Conservation (phyloP, 2,329 filamentous ascomycete species). For the Fonsecaea pedrosoi region DNA sequence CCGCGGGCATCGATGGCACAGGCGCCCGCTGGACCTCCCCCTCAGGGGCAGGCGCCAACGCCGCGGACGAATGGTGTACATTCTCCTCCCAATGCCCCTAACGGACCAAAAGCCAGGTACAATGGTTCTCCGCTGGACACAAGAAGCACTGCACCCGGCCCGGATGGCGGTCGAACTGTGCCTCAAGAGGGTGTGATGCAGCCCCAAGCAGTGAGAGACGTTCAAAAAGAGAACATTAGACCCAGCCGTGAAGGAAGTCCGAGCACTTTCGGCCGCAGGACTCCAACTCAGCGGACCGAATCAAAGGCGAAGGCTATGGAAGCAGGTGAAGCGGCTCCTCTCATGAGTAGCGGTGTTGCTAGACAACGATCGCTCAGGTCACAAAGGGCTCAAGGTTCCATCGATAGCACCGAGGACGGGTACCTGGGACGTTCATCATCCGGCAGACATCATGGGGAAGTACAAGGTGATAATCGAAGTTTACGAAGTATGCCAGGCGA, state of each 20-base stretch:
- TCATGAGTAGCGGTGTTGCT: conserved; percentile 50
- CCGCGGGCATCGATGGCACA: conserved; percentile 66
- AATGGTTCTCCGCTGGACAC: conserved; percentile 53
- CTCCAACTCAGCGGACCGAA: conserved; percentile 62
- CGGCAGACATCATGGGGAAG: conserved; percentile 41
- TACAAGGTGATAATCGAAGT: conserved; percentile 51
- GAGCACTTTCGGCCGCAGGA: conserved; percentile 66
- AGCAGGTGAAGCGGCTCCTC: conserved; percentile 53
- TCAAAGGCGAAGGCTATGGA: conserved; percentile 52
- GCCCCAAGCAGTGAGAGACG: conserved; percentile 33
- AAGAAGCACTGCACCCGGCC: conserved; percentile 33
- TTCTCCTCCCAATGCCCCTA: conserved; percentile 26
- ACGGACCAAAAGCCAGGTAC: conserved; percentile 42
- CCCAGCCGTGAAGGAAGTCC: conserved; percentile 56
- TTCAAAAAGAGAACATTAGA: conserved; percentile 36
- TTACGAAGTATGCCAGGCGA: conserved; percentile 49
- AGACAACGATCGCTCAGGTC: conserved; percentile 62
- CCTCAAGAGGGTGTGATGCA: conserved; percentile 31
- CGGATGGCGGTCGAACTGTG: conserved; percentile 29
- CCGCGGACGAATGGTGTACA: conserved; percentile 55
- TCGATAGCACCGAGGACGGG: conserved; percentile 72
- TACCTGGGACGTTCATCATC: conserved; percentile 50
- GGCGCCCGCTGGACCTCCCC: conserved; percentile 68
- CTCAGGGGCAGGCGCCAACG: conserved; percentile 67
- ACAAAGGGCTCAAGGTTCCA: conserved; percentile 67